phyloP scores from a whole-genome alignment of 345 rosid genomes.

The Arabidopsis thaliana region DNA sequence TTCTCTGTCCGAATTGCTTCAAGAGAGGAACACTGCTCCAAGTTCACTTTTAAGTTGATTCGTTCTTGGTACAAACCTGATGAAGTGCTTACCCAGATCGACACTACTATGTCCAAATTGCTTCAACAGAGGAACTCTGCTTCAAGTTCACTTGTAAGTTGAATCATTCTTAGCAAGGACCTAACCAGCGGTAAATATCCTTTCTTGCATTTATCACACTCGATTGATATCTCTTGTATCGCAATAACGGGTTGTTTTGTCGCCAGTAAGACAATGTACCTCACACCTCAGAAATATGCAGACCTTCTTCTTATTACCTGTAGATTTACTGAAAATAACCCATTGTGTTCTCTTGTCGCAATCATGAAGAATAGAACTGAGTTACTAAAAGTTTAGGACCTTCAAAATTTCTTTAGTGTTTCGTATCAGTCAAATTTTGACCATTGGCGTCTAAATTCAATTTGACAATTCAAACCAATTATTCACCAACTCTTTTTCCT shows the following conservation, averaged over 20 bases:
- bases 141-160: conserved; percentile 51
- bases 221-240: conserved; percentile 37
- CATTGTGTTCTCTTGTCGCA: not conserved
- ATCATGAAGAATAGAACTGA: not conserved
- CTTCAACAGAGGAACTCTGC: conserved; percentile 48
- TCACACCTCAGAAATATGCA: conserved; percentile 22
- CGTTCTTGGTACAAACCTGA: conserved; percentile 25
- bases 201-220: conserved; percentile 9
- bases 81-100: conserved; percentile 47
- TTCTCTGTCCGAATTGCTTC: conserved; percentile 58
- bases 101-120: conserved; percentile 53
- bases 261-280: conserved; percentile 9
- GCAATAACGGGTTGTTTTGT: not conserved
- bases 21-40: conserved; percentile 48
- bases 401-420: conserved; percentile 7
- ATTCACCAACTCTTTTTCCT: not conserved
- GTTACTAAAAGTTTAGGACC: conserved; percentile 1
- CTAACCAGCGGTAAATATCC: conserved; percentile 36
- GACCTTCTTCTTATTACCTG: conserved; percentile 8
- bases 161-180: conserved; percentile 35
- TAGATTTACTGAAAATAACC: conserved; percentile 28
- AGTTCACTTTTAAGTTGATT: conserved; percentile 54
- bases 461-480: conserved; percentile 8
- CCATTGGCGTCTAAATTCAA: conserved; percentile 32
- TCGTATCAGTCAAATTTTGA: conserved; percentile 28